Base-by-base conservation (phyloP, 1,284 basidiomycete species). In the Meripilus lineatus region DNA sequence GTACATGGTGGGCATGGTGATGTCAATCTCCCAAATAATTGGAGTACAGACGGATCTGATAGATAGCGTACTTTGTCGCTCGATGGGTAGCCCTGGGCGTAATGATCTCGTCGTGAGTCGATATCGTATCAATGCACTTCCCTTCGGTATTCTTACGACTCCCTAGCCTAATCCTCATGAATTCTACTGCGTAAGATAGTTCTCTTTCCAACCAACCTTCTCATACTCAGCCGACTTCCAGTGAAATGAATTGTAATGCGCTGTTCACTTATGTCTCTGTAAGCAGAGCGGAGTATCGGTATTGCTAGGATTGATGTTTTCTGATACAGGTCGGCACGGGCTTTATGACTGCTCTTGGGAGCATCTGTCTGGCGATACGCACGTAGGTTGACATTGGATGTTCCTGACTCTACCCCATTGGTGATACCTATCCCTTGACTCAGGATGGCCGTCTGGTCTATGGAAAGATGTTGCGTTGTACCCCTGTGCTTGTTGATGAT, bases 231-330 rank as follows among this genome's bases (percentile, higher is more conserved):
- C 37, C 30, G 11, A 2, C 38, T 5, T 38, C 10, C 54, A 84
- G 81, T 7, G 67, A 75, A 50, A 66, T 85, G 24, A 68, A 82
- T 54, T 85, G 82, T 52, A 81, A 84, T 63, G 69, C 70, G 2
- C 59, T 89, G 20, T 89, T 86, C 60, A 85, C 81, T 1, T 86
- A 84, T 61, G 84, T 67, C 84, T 56, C 85, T 84, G 79, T 81
- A 59, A 49, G n/a, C n/a, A n/a, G n/a, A n/a, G n/a, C n/a, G n/a
- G n/a, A n/a, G n/a, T n/a, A n/a, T n/a, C n/a, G n/a, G n/a, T n/a
- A n/a, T n/a, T n/a, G n/a, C n/a, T n/a, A n/a, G n/a, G n/a, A n/a
- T n/a, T n/a, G n/a, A n/a, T n/a, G n/a, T n/a, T n/a, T n/a, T n/a
- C n/a, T n/a, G n/a, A n/a, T n/a, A n/a, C n/a, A n/a, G n/a, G n/a